phyloP scores from a whole-genome alignment of 306 rosid species.

The Cicer chorassanicum region DNA sequence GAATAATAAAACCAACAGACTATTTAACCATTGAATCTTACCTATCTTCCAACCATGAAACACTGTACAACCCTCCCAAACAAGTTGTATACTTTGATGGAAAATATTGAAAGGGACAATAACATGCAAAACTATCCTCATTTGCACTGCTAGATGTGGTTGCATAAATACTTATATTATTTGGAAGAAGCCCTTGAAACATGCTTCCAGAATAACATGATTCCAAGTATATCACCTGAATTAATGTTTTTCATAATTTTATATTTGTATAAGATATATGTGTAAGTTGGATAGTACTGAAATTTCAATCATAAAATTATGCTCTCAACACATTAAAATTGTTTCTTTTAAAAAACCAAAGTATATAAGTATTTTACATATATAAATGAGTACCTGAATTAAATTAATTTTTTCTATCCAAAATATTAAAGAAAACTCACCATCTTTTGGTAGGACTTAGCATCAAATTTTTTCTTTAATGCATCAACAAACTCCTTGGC shows the following conservation, averaged over 20 bases:
- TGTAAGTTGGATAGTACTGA: too few relatives aligned
- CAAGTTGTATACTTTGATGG: conserved; percentile 50
- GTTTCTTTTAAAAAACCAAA: too few relatives aligned
- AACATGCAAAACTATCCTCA: conserved; percentile 59
- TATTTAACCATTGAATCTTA: neutral
- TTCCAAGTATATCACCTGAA: conserved; percentile 62
- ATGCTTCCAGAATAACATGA: conserved; percentile 79
- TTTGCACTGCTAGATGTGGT: conserved; percentile 62
- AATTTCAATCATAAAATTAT: too few relatives aligned
- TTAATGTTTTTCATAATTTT: too few relatives aligned
- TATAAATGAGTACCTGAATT: neutral
- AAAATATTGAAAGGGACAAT: conserved; percentile 42
- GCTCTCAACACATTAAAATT: too few relatives aligned
- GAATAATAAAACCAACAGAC: too few relatives aligned
- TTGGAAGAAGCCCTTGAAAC: conserved; percentile 66
- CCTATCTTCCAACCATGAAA: conserved; percentile 85
- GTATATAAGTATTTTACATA: too few relatives aligned
- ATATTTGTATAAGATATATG: too few relatives aligned
- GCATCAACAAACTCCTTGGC: conserved; percentile 52
- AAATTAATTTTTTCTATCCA: too few relatives aligned
- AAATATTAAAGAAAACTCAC: conserved; percentile 34
- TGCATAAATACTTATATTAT: conserved; percentile 55
- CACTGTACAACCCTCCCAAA: conserved; percentile 68
- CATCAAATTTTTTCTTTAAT: conserved; percentile 57
- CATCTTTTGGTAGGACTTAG: conserved; percentile 56